Conservation (phyloP, 2,329 filamentous ascomycete species). For the Coleophoma crateriformis region DNA sequence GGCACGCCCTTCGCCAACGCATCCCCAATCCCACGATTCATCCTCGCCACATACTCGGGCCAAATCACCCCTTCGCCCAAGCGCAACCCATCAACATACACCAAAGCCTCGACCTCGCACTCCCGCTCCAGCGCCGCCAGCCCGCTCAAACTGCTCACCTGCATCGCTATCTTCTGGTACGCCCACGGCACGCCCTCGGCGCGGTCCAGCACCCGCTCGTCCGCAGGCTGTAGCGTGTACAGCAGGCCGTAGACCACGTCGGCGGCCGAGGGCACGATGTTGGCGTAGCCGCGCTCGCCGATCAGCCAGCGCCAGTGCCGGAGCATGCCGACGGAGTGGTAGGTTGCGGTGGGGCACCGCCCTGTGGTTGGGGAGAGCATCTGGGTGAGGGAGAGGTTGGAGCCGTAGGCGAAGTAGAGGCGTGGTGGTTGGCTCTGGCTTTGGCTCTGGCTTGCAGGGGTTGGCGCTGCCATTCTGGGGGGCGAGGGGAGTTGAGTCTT, state of each 20-base stretch:
- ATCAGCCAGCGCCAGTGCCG: slow-evolving; percentile 57
- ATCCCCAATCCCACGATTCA: neutral
- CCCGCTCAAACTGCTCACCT: too few species aligned
- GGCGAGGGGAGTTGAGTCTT: too few species aligned
- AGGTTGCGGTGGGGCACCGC: slow-evolving; percentile 46
- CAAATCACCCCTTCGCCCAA: neutral
- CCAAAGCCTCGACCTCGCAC: slow-evolving; percentile 28
- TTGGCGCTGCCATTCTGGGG: too few species aligned
- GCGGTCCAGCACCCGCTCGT: slow-evolving; percentile 45
- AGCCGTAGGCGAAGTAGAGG: slow-evolving; percentile 64
- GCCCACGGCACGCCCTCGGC: slow-evolving; percentile 56
- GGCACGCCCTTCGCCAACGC: neutral
- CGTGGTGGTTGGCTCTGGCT: neutral
- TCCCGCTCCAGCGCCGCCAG: slow-evolving; percentile 22
- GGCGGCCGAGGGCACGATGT: slow-evolving; percentile 36
- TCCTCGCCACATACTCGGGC: neutral
- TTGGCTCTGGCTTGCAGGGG: neutral
- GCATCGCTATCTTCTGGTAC: slow-evolving; percentile 42
- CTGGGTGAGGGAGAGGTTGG: slow-evolving; percentile 59
- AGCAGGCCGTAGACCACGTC: slow-evolving; percentile 48
- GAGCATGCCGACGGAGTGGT: slow-evolving; percentile 44
- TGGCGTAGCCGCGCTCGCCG: slow-evolving; percentile 60
- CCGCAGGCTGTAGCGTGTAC: slow-evolving; percentile 42
- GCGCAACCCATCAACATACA: neutral
- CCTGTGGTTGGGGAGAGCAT: slow-evolving; percentile 36